Evolutionary conservation across 2,329 filamentous ascomycete species (phyloP).

Genomic region (Diaporthe caulivora): DNA sequence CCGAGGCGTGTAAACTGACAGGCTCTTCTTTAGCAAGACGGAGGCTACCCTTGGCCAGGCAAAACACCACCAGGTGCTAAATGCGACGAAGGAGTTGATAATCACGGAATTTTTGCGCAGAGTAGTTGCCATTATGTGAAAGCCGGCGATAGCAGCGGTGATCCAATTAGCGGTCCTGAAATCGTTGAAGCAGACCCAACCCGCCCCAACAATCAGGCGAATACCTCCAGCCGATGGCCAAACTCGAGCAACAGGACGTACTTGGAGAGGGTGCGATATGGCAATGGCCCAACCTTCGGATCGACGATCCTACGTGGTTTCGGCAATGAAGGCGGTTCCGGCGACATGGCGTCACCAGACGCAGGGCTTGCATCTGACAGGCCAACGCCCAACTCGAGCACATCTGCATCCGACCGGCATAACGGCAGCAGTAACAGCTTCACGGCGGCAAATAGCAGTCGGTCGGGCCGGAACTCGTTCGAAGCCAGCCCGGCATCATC

Average conservation of each 20-base stretch:
- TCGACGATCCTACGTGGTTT: conserved; percentile 55
- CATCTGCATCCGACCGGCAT: conserved; percentile 57
- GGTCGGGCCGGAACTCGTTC: conserved; percentile 61
- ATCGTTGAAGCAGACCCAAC: conserved; percentile 54
- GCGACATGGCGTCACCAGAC: conserved; percentile 63
- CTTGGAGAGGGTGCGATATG: conserved; percentile 29
- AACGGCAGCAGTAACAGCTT: conserved; percentile 36
- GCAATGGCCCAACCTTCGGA: conserved; percentile 40
- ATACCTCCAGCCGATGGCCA: conserved; percentile 35
- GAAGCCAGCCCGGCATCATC: conserved; percentile 64
- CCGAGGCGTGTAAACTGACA: background rate
- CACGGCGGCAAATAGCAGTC: conserved; percentile 32
- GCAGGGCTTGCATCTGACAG: conserved; percentile 61
- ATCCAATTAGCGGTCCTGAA: conserved; percentile 54
- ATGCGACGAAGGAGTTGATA: conserved; percentile 31
- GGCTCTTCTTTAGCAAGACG: conserved; percentile 1
- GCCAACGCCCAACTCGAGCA: conserved; percentile 72
- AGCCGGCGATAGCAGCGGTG: conserved; percentile 54
- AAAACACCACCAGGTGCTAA: conserved; percentile 32
- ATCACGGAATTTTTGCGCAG: conserved; percentile 55
- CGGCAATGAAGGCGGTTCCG: conserved; percentile 56
- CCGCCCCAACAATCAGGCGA: conserved; percentile 46
- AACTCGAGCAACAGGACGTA: conserved; percentile 16
- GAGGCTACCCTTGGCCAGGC: background rate
- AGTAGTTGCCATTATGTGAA: conserved; percentile 60